phyloP scores from a whole-genome alignment of 768 basidiomycete species.

The Leccinum aurantiacum region DNA sequence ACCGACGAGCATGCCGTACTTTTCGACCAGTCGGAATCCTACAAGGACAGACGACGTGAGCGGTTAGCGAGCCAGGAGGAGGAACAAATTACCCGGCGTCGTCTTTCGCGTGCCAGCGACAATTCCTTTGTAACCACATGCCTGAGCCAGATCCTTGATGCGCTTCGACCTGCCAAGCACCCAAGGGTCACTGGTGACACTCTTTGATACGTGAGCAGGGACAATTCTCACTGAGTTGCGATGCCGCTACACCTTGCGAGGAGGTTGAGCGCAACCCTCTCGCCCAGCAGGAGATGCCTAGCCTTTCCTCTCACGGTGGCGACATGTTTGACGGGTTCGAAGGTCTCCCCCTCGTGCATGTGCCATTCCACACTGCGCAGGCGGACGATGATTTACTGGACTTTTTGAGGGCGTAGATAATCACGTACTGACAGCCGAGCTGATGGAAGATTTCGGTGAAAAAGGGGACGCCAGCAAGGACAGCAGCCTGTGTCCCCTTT shows the following conservation, averaged over 20 bases:
- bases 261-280: slow-evolving; percentile 89
- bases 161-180: slow-evolving; percentile 64
- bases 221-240: slow-evolving; percentile 75
- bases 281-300: slow-evolving; percentile 84
- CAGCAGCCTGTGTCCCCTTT: slow-evolving; percentile 74
- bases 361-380: slow-evolving; percentile 87
- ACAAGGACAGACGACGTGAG: slow-evolving; percentile 10
- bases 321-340: slow-evolving; percentile 79
- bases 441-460: slow-evolving; percentile 90
- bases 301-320: slow-evolving; percentile 92
- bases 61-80: background rate
- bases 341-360: slow-evolving; percentile 76
- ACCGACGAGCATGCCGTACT: slow-evolving; percentile 98
- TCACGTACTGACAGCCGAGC: slow-evolving; percentile 83
- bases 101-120: slow-evolving; percentile 97
- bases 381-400: background rate
- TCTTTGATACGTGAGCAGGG: background rate
- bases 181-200: background rate
- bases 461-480: slow-evolving; percentile 94
- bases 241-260: slow-evolving; percentile 96
- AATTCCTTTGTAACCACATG: slow-evolving; percentile 80
- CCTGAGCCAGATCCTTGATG: slow-evolving; percentile 75
- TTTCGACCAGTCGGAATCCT: slow-evolving; percentile 96
- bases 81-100: slow-evolving; percentile 63
- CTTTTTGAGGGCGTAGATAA: background rate